Base-by-base conservation (phyloP, 2,329 filamentous ascomycete genomes). In the Diaporthe batatas region DNA sequence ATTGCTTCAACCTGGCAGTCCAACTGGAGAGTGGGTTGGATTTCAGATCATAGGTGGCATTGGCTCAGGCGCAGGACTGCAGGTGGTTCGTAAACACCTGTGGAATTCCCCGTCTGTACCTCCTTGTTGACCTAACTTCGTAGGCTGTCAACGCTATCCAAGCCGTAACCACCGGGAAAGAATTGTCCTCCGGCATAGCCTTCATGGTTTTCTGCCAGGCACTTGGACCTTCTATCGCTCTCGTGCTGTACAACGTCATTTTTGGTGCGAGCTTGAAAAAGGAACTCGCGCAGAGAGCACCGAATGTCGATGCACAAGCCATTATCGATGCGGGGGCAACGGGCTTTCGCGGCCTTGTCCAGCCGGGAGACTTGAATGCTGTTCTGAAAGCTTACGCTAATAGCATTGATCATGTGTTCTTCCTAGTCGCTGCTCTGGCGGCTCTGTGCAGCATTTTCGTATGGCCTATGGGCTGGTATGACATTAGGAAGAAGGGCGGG, bases 281-380 rank as follows among this genome's bases (percentile, higher is more conserved):
- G 36, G 36, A 39, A 39, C 36, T 39, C 36, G 36, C 36, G 36
- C 36, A 39, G 36, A 39, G 36, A 39, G 36, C 53, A 25, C 65
- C 65, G 57, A 32, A 74, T 49, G 74, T 82, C 68, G 74, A 82
- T 55, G 73, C 82, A 0, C 51, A 77, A 6, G 74, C 75, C 0
- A 77, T 87, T 0, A 79, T 87, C 18, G 65, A 74, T 5, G 84
- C 84, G 0, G 86, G 86, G 7, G 85, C 84, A 3, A 83, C 82
- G 0, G 80, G 76, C 0, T 82, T 87, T 44, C 77, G 81, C 16
- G 67, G 72, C 0, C 74, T 83, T 25, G 79, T 86, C 0, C 47
- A 76, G 0, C 34, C 75, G 1, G 71, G 72, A 1, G 76, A 82
- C 54, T 71, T 87, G 0, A 72, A 75, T 0, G 80, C 78, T 11